Evolutionary conservation across 495 filamentous ascomycete species (phyloP).

Genomic region (Chlorociboria aeruginascens): DNA sequence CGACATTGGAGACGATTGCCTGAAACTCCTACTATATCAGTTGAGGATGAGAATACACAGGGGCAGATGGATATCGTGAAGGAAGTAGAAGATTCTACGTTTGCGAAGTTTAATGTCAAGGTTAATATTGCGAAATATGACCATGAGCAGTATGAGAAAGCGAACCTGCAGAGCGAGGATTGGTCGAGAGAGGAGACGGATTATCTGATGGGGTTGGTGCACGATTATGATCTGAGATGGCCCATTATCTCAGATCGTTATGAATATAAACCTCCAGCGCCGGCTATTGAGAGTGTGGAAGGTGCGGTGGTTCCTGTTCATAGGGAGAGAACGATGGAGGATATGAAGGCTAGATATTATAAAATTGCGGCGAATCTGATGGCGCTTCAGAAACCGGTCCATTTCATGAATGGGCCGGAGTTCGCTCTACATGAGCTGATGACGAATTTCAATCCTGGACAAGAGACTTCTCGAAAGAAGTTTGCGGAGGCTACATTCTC

Average conservation of each 20-base stretch:
- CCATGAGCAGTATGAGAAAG: conserved; percentile 67
- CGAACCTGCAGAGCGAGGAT: conserved; percentile 54
- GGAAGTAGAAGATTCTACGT: conserved; percentile 38
- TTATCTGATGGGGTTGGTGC: conserved; percentile 63
- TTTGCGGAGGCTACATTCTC: conserved; percentile 68
- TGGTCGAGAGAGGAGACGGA: conserved; percentile 93
- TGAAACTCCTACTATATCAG: conserved; percentile 17
- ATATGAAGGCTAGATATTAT: conserved; percentile 87
- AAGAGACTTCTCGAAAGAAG: conserved; percentile 69
- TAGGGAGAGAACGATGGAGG: conserved; percentile 61
- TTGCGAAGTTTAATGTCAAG: conserved; percentile 74
- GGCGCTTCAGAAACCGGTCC: conserved; percentile 65
- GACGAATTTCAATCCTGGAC: conserved; percentile 67
- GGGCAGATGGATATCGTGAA: conserved; percentile 10
- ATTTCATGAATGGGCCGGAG: conserved; percentile 75
- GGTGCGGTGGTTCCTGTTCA: conserved; percentile 33
- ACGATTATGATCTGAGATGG: conserved; percentile 78
- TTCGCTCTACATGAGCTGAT: conserved; percentile 72
- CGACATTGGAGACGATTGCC: conserved; percentile 52
- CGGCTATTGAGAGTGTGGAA: conserved; percentile 26
- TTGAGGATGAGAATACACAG: conserved; percentile 13
- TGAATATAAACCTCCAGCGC: conserved; percentile 49
- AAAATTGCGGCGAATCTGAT: conserved; percentile 73
- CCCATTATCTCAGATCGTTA: conserved; percentile 89
- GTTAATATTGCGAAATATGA: conserved; percentile 65